Evolutionary conservation across 1,139 yeast species (phyloP), one percentile per base, ranked within the genome.

Genomic region (Kazachstania sp.): DNA sequence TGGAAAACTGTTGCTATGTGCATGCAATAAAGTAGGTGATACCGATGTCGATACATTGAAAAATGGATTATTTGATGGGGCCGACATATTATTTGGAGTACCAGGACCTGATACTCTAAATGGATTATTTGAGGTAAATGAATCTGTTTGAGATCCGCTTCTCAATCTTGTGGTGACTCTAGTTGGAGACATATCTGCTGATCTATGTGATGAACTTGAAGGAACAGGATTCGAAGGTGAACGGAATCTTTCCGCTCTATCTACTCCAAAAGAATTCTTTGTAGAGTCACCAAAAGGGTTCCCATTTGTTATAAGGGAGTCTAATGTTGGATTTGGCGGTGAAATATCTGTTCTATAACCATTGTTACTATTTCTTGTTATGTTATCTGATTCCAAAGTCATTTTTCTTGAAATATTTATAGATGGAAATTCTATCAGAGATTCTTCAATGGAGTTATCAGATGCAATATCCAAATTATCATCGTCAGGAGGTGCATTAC

Each of bases 191-290:
- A 39, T 15, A 23, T 44, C 18, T 3, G 34, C 29, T 2, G 39
- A 32, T 32, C 8, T 18, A n/a, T 26, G 8, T 3, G 35, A 11
- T 4, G 51, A 54, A 38, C 52, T 52, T 8, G 59, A 52, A 51
- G 51, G 48, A 28, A 52, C 44, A 3, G 61, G 61, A 3, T 58
- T 52, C 4, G 61, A 58, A 2, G 61, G 63, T 8, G 63, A 58
- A 44, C 60, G 49, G 18, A 39, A 41, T 28, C 45, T 42, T 15
- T 20, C 44, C 3, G 12, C 18, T 11, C 12, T 13, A 18, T 37
- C 45, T 2, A 23, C 28, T 4, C 9, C 28, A 23, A 23, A 23
- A 2, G 28, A 23, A 4, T 23, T 9, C 6, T 23, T 23, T 7
- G 28, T 4, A 23, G 28, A 23, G 8, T 23, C 8, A 23, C 28